Conservation (phyloP, 2,329 filamentous ascomycete species). For the Neopestalotiopsis clavispora region DNA sequence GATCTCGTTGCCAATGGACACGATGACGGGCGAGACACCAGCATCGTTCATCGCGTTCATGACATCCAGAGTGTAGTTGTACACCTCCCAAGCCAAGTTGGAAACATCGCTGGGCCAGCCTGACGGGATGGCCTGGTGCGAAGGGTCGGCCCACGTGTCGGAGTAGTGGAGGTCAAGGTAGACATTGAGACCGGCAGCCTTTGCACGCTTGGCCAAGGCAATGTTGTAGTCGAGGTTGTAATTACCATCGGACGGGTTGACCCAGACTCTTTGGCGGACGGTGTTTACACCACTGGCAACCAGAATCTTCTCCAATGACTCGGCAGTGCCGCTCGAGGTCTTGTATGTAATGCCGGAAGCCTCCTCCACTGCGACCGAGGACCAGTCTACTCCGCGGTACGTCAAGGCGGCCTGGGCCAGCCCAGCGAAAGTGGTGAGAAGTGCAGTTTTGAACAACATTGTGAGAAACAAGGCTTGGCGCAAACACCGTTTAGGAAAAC, state of each 20-base stretch:
- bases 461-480: background rate
- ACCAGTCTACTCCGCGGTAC: constrained; percentile 74
- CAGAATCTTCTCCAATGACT: constrained; percentile 68
- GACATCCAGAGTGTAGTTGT: constrained; percentile 70
- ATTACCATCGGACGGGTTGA: constrained; percentile 66
- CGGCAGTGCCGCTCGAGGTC: constrained; percentile 53
- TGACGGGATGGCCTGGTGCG: constrained; percentile 63
- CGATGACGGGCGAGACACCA: constrained; percentile 61
- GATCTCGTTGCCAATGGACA: constrained; percentile 79
- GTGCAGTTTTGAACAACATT: constrained; percentile 8
- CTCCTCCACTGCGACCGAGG: constrained; percentile 69
- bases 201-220: constrained; percentile 67
- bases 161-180: constrained; percentile 70
- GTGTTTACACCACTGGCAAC: constrained; percentile 68
- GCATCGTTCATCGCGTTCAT: constrained; percentile 64
- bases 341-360: constrained; percentile 65
- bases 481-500: background rate
- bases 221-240: constrained; percentile 76
- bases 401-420: constrained; percentile 50
- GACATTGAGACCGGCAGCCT: constrained; percentile 64
- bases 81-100: constrained; percentile 64
- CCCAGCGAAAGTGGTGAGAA: constrained; percentile 5
- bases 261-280: constrained; percentile 74
- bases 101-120: constrained; percentile 68
- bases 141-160: constrained; percentile 75